These are phyloP conservation scores for Stephanodiscus minutulus DNA, from an alignment of 108 stramenopile species.

Conservation along the genomic window DNA sequence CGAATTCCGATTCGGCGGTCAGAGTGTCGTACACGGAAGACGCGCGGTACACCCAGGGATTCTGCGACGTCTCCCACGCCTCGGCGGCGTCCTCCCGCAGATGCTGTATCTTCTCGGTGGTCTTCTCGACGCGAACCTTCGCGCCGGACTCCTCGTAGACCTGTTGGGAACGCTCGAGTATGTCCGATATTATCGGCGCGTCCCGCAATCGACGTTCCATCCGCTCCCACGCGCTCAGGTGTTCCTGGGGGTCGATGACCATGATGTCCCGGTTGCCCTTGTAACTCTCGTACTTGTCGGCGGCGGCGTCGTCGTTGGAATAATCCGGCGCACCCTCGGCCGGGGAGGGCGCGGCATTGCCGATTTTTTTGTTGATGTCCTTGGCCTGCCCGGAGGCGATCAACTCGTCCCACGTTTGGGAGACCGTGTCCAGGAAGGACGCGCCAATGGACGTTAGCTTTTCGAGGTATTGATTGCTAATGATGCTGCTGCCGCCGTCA, in stretches of 20 bases:
- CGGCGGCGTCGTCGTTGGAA: constrained; percentile 61
- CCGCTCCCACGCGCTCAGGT: constrained; percentile 92
- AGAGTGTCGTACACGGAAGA: constrained; percentile 95
- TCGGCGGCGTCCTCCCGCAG: constrained; percentile 87
- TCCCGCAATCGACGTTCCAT: constrained; percentile 90
- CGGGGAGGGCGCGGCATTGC: constrained; percentile 49
- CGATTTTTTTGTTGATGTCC: constrained; percentile 85
- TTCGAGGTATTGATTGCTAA: constrained; percentile 28
- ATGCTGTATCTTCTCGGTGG: constrained; percentile 72
- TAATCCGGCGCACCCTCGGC: constrained; percentile 29
- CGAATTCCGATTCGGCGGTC: constrained; percentile 94
- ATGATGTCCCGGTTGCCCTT: constrained; percentile 82
- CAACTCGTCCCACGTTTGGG: constrained; percentile 81
- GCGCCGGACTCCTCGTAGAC: constrained; percentile 82
- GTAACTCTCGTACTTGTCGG: constrained; percentile 74
- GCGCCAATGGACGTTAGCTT: constrained; percentile 21
- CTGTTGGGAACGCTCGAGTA: constrained; percentile 60
- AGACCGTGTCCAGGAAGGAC: constrained; percentile 58
- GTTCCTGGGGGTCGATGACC: constrained; percentile 91
- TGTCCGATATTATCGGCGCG: constrained; percentile 90
- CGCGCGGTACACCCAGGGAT: constrained; percentile 97
- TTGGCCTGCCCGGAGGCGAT: constrained; percentile 70
- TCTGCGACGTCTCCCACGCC: constrained; percentile 98
- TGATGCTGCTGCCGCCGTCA: neutral
- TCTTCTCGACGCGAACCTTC: constrained; percentile 49